Evolutionary conservation across 2,329 filamentous ascomycete species (phyloP).

Genomic region (Cercospora zeina): DNA sequence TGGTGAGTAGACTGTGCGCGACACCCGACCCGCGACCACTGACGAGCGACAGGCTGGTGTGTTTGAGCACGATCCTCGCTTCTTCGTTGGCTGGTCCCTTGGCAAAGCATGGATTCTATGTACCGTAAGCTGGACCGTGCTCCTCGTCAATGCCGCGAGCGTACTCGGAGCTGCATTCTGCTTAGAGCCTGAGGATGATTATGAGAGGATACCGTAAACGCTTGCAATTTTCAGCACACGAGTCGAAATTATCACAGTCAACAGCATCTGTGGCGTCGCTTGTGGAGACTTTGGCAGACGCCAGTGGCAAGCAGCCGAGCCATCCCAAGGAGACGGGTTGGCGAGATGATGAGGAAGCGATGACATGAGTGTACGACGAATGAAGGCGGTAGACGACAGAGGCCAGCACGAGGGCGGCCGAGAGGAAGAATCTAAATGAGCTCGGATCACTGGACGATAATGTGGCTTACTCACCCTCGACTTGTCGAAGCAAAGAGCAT

Average conservation of each 20-base stretch:
- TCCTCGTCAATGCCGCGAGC: slow-evolving; percentile 56
- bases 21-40: slow-evolving; percentile 10
- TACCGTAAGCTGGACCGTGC: slow-evolving; percentile 60
- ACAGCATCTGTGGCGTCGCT: background rate
- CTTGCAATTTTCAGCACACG: background rate
- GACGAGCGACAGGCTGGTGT: slow-evolving; percentile 66
- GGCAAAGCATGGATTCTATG: slow-evolving; percentile 75
- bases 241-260: background rate
- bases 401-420: background rate
- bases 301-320: background rate
- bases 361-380: background rate
- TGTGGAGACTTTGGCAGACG: background rate
- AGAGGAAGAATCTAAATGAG: background rate
- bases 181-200: slow-evolving; percentile 79
- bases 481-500: background rate
- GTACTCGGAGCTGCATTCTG: slow-evolving; percentile 67
- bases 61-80: slow-evolving; percentile 79
- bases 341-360: background rate
- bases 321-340: background rate
- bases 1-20: slow-evolving; percentile 59
- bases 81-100: slow-evolving; percentile 78
- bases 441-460: slow-evolving; percentile 2
- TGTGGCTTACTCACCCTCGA: slow-evolving; percentile 17
- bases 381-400: background rate
- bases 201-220: slow-evolving; percentile 64